A percentile compares a stretch with the other conserved stretches of the same genome.
These are phyloP conservation scores for Lentithecium fluviatile DNA, from an alignment of 495 filamentous ascomycete genomes.

Conservation along the genomic window DNA sequence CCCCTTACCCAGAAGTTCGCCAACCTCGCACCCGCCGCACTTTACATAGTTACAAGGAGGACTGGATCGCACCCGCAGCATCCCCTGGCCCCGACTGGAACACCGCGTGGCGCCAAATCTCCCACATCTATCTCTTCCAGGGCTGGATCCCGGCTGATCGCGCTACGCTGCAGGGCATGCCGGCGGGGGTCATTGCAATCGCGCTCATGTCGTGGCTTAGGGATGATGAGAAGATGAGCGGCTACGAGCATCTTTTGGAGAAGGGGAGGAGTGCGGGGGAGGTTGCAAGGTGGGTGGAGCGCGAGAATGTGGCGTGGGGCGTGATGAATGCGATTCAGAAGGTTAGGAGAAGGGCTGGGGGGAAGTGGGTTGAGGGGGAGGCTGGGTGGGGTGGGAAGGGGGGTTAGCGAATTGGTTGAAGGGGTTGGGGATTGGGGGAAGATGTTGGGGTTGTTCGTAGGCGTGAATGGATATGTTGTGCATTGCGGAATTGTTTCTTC, in stretches of 20 bases:
- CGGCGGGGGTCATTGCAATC: slow-evolving; percentile 16
- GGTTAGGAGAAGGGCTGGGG: slow-evolving; percentile 9
- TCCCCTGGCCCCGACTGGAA: slow-evolving; percentile 52
- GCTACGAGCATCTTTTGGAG: neutral
- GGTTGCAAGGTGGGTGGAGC: slow-evolving; percentile 29
- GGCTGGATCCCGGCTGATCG: slow-evolving; percentile 47
- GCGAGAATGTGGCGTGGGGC: slow-evolving; percentile 29
- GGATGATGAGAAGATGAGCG: slow-evolving; percentile 3
- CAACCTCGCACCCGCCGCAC: too few species aligned
- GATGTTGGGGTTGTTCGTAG: too few species aligned
- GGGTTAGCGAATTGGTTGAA: neutral
- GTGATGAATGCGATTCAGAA: slow-evolving; percentile 7
- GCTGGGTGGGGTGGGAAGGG: slow-evolving; percentile 27
- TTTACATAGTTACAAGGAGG: too few species aligned
- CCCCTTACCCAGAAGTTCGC: too few species aligned
- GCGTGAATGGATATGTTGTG: too few species aligned
- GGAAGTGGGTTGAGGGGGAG: slow-evolving; percentile 21
- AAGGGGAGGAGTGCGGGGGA: neutral
- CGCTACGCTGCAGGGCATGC: slow-evolving; percentile 15
- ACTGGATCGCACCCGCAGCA: neutral
- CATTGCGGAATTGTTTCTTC: too few species aligned
- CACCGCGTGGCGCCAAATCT: slow-evolving; percentile 51
- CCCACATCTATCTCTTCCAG: slow-evolving; percentile 51
- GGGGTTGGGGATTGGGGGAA: too few species aligned
- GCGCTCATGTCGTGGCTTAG: slow-evolving; percentile 28